phyloP scores from a whole-genome alignment of 768 basidiomycete genomes.

The Phylloporus arenicola region DNA sequence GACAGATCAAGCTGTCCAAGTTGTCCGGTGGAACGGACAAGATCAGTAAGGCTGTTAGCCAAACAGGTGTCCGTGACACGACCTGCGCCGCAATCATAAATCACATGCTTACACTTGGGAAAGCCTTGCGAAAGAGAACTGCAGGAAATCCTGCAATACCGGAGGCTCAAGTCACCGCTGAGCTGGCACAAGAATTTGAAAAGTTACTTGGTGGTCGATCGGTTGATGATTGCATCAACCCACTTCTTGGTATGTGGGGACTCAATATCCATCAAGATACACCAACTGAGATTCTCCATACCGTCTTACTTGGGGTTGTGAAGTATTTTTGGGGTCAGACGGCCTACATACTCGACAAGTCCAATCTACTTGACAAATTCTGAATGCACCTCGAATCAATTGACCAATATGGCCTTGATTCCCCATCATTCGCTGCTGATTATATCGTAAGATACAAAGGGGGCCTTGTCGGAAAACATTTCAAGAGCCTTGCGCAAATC shows the following conservation, averaged over 20 bases:
- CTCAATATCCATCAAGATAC: background rate
- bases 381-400: conserved; percentile 23
- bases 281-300: background rate
- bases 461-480: conserved; percentile 29
- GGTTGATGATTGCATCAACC: too few relatives aligned
- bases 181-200: conserved; percentile 5
- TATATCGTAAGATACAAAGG: conserved; percentile 32
- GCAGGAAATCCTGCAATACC: background rate
- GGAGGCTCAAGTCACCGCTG: background rate
- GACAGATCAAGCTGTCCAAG: conserved; percentile 6
- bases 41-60: conserved; percentile 20
- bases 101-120: conserved; percentile 30
- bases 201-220: background rate
- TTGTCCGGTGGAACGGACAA: conserved; percentile 9
- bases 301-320: too few relatives aligned
- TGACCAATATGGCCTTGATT: conserved; percentile 20
- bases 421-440: conserved; percentile 21
- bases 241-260: background rate
- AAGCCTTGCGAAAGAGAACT: background rate
- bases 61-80: conserved; percentile 33
- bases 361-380: conserved; percentile 15
- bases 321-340: too few relatives aligned
- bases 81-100: conserved; percentile 27
- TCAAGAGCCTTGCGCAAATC: conserved; percentile 28
- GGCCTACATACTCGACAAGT: conserved; percentile 18